phyloP scores from a whole-genome alignment of 2,329 filamentous ascomycete species.

The Leptographium wingfieldii region DNA sequence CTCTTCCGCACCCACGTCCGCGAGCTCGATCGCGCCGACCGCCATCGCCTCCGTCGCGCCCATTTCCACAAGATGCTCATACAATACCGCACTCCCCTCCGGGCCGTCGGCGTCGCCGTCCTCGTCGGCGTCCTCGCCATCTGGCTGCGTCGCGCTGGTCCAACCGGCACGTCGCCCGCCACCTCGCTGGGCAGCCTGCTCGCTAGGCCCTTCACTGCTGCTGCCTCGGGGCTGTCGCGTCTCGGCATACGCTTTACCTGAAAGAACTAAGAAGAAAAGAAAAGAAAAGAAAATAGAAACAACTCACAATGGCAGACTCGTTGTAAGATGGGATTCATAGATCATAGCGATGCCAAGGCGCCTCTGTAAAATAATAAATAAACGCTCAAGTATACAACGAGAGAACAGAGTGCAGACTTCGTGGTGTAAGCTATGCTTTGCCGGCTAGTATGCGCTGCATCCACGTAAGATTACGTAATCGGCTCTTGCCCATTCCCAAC shows the following conservation, averaged over 20 bases:
- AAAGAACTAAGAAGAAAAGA: not conserved
- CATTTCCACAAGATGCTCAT: slow-evolving; percentile 29
- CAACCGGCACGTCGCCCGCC: not conserved
- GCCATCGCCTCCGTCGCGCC: slow-evolving; percentile 34
- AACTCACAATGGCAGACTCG: not conserved
- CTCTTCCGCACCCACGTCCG: slow-evolving; percentile 60
- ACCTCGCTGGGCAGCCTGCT: slow-evolving; percentile 4
- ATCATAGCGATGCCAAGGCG: not conserved
- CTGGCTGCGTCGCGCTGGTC: slow-evolving; percentile 44
- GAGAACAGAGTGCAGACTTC: not conserved
- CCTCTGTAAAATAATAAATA: not conserved
- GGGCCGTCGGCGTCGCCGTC: slow-evolving; percentile 50
- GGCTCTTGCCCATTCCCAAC: not conserved
- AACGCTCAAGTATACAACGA: not conserved
- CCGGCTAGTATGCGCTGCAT: not conserved
- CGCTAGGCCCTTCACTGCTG: not conserved
- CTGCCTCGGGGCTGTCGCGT: not conserved
- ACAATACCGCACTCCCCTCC: slow-evolving; percentile 53
- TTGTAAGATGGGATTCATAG: not conserved
- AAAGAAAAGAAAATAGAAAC: not conserved
- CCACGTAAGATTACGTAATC: not conserved
- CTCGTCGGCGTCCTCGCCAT: slow-evolving; percentile 56
- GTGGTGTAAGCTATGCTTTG: not conserved
- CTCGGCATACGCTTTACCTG: not conserved
- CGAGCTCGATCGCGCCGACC: slow-evolving; percentile 58